Conservation (phyloP, 106 monocot genomes). For the Dactylorhiza incarnata region DNA sequence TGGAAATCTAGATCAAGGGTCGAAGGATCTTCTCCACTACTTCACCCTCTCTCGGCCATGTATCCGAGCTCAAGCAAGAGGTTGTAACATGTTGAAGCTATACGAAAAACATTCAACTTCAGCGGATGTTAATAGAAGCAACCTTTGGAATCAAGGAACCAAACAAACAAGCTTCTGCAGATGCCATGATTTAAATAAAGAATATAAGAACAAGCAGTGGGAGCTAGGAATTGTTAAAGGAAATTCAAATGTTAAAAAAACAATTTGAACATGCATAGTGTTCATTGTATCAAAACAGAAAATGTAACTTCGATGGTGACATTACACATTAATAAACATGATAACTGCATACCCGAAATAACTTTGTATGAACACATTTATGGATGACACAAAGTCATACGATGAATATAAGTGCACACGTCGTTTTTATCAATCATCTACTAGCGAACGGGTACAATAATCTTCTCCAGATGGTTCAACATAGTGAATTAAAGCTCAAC, state of each 20-base stretch:
- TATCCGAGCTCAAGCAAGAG: too few species aligned
- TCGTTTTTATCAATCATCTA: too few species aligned
- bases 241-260: background rate
- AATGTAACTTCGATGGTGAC: background rate
- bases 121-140: background rate
- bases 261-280: background rate
- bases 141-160: background rate
- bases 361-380: too few species aligned
- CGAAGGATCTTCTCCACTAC: too few species aligned
- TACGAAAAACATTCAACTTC: background rate
- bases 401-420: too few species aligned
- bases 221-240: background rate
- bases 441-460: too few species aligned
- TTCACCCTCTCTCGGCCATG: too few species aligned
- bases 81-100: background rate
- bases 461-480: too few species aligned
- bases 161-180: background rate
- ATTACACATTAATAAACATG: background rate
- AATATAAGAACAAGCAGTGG: background rate
- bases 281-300: background rate
- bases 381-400: too few species aligned
- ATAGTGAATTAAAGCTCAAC: too few species aligned
- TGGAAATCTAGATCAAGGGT: too few species aligned
- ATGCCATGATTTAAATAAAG: background rate
- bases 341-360: too few species aligned